phyloP scores from a whole-genome alignment of 2,329 filamentous ascomycete species.

The Allantophomopsis lycopodina region DNA sequence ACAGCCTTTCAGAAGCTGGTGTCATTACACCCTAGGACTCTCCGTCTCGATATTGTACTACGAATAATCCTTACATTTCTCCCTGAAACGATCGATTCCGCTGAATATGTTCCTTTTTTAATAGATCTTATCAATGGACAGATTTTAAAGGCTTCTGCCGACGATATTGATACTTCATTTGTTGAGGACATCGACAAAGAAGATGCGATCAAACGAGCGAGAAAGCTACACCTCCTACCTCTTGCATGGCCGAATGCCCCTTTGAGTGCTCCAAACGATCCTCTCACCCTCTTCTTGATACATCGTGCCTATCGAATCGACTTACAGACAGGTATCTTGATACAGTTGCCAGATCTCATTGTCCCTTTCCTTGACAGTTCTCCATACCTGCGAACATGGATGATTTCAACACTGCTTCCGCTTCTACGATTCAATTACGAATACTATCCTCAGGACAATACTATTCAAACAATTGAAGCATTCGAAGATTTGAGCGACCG shows the following conservation, averaged over 20 bases:
- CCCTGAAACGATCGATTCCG: conserved; percentile 54
- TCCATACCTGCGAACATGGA: conserved; percentile 50
- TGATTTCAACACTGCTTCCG: conserved; percentile 54
- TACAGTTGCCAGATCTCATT: conserved; percentile 53
- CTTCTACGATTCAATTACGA: conserved; percentile 55
- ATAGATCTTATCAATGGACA: conserved; percentile 29
- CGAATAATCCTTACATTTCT: conserved; percentile 66
- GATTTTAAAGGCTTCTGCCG: conserved; percentile 20
- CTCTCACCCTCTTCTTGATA: conserved; percentile 49
- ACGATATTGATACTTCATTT: conserved; percentile 34
- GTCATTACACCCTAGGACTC: conserved; percentile 36
- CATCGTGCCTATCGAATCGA: conserved; percentile 57
- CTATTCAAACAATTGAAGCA: conserved; percentile 39
- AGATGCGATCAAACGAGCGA: conserved; percentile 47
- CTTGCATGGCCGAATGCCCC: conserved; percentile 35
- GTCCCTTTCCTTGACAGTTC: conserved; percentile 52
- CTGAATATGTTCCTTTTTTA: conserved; percentile 47
- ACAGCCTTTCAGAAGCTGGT: conserved; percentile 45
- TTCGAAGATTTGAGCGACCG: conserved; percentile 49
- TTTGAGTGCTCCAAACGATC: conserved; percentile 33
- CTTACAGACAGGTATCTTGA: conserved; percentile 55
- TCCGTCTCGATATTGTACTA: conserved; percentile 52
- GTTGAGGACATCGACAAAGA: conserved; percentile 47
- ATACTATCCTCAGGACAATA: conserved; percentile 39
- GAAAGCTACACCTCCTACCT: conserved; percentile 48